A percentile compares a stretch with the other conserved stretches of the same genome.
Conservation (phyloP, 2,329 filamentous ascomycete species). For the Ophiocordyceps unilateralis region DNA sequence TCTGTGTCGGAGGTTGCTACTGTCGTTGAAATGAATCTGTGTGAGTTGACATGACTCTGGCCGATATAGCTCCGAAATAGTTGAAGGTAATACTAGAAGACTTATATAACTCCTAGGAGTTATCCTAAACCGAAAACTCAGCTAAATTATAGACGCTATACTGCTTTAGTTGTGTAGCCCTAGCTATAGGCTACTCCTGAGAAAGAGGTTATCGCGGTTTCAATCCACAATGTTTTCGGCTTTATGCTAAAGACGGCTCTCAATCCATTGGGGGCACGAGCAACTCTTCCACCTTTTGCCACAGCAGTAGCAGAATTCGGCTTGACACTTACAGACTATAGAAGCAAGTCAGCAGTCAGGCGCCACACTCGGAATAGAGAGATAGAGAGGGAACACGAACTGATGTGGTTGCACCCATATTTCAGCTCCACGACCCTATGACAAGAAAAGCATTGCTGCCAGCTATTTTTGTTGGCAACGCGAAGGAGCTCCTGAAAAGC, state of each 20-base stretch:
- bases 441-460: constrained; percentile 34
- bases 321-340: constrained; percentile 15
- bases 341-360: background rate
- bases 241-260: constrained; percentile 6
- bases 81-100: too few relatives aligned
- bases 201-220: background rate
- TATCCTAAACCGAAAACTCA: too few relatives aligned
- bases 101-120: too few relatives aligned
- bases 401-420: constrained; percentile 39
- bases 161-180: too few relatives aligned
- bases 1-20: too few relatives aligned
- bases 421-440: constrained; percentile 27
- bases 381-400: constrained; percentile 19
- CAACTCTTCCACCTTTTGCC: constrained; percentile 23
- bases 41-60: too few relatives aligned
- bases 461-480: constrained; percentile 23
- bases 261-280: constrained; percentile 18
- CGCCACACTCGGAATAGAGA: background rate
- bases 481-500: constrained; percentile 20
- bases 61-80: too few relatives aligned
- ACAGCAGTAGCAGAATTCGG: constrained; percentile 33
- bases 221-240: background rate
- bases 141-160: too few relatives aligned
- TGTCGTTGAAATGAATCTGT: too few relatives aligned
- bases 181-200: too few relatives aligned